Conservation (phyloP, 2,329 filamentous ascomycete species). For the Alternaria sp. region DNA sequence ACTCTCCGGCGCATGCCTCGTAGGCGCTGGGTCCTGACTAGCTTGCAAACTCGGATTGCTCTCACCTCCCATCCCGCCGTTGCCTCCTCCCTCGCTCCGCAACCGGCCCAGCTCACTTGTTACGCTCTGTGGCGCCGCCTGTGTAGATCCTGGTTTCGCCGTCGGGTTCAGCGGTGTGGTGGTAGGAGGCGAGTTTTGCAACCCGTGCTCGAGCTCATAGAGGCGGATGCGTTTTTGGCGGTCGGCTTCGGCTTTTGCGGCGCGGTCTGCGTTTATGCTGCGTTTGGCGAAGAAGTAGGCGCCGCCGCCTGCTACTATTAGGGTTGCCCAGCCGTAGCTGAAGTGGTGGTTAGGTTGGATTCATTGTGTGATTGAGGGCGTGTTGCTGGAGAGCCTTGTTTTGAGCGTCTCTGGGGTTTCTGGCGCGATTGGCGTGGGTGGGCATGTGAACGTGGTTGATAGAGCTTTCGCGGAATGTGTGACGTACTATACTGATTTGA, state of each 20-base stretch:
- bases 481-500: constrained; percentile 67
- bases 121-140: constrained; percentile 22
- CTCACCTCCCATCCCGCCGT: constrained; percentile 25
- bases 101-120: constrained; percentile 16
- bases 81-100: constrained; percentile 20
- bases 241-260: constrained; percentile 68
- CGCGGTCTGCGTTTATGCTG: constrained; percentile 90
- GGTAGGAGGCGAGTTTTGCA: constrained; percentile 8
- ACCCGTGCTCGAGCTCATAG: constrained; percentile 43
- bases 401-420: neutral
- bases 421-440: neutral
- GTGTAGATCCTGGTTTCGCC: constrained; percentile 17
- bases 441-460: neutral
- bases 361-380: neutral
- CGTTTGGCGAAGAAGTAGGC: constrained; percentile 97
- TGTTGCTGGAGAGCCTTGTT: neutral
- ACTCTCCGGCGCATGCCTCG: constrained; percentile 77
- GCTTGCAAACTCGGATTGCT: constrained; percentile 75
- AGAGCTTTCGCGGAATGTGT: constrained; percentile 14
- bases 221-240: constrained; percentile 44
- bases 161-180: constrained; percentile 25
- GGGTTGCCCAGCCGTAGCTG: constrained; percentile 90
- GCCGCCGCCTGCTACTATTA: constrained; percentile 83
- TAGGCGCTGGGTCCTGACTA: constrained; percentile 82
- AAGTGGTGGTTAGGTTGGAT: constrained; percentile 6